These are phyloP conservation scores for Gamsiella multidivaricata DNA, from an alignment of 192 early-diverging fungal species.

Conservation along the genomic window DNA sequence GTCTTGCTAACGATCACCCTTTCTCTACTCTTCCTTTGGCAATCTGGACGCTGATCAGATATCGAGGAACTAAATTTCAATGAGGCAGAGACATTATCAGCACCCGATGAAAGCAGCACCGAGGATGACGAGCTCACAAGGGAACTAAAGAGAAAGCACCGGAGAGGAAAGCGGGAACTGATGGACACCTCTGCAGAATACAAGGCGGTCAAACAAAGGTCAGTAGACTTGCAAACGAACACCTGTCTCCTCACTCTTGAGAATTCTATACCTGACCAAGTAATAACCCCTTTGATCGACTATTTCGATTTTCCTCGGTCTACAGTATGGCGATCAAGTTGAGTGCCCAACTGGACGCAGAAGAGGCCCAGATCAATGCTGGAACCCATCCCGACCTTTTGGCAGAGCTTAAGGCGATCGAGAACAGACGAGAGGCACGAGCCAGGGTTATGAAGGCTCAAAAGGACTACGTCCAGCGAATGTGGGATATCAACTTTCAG, in stretches of 20 bases:
- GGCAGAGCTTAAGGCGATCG: constrained; percentile 44
- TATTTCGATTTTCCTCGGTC: background rate
- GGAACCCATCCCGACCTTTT: constrained; percentile 38
- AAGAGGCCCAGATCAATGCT: constrained; percentile 42
- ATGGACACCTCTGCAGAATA: constrained; percentile 21
- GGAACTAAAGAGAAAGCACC: constrained; percentile 34
- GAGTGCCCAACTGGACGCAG: constrained; percentile 20
- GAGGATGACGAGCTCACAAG: constrained; percentile 42
- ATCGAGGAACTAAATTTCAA: constrained; percentile 48
- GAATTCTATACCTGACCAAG: too few relatives aligned
- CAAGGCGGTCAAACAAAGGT: constrained; percentile 19
- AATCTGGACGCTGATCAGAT: constrained; percentile 20
- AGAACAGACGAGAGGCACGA: constrained; percentile 27
- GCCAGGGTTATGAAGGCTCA: constrained; percentile 11
- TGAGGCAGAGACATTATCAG: constrained; percentile 23
- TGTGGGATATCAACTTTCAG: constrained; percentile 29
- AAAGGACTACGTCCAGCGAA: constrained; percentile 11
- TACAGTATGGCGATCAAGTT: constrained; percentile 18
- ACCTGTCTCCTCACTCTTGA: background rate
- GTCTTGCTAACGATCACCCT: too few relatives aligned
- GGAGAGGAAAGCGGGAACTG: constrained; percentile 18
- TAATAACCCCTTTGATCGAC: background rate
- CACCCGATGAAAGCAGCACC: constrained; percentile 29
- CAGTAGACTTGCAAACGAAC: background rate
- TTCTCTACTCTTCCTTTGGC: background rate